Conservation (phyloP, 495 filamentous ascomycete genomes). For the Hypoxylon lenormandii region DNA sequence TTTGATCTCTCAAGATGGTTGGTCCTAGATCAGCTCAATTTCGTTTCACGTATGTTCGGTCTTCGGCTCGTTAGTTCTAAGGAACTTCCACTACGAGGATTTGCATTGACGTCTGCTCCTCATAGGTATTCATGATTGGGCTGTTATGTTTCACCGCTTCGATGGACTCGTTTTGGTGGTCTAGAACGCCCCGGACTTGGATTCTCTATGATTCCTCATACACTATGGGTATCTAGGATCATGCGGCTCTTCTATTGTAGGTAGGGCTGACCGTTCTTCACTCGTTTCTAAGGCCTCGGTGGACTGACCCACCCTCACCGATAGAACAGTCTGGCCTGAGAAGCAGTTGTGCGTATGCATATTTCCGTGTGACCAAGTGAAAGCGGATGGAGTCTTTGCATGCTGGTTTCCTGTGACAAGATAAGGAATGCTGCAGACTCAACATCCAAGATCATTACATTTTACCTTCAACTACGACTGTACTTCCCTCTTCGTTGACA, state of each 20-base stretch:
- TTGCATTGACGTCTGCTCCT: neutral
- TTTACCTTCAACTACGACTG: neutral
- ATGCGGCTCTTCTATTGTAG: conserved; percentile 19
- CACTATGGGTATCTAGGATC: neutral
- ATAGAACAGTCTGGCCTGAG: conserved; percentile 12
- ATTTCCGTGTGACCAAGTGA: neutral
- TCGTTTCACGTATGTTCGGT: too few species aligned
- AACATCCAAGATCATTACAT: neutral
- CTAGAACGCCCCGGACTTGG: conserved; percentile 2
- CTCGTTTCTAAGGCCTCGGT: neutral
- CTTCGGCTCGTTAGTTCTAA: too few species aligned
- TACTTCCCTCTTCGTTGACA: neutral
- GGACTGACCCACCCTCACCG: neutral
- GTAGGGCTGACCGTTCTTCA: neutral
- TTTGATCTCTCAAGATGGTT: too few species aligned
- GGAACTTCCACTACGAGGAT: too few species aligned
- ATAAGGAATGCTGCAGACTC: conserved; percentile 12
- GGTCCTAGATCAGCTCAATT: too few species aligned
- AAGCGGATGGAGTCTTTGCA: neutral
- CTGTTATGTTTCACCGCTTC: conserved; percentile 26
- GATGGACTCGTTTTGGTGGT: neutral
- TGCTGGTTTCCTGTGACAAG: too few species aligned
- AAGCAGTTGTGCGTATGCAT: neutral
- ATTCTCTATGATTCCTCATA: neutral
- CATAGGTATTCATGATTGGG: neutral